phyloP scores from a whole-genome alignment of 2,329 filamentous ascomycete species.

The Cytospora piceicola region DNA sequence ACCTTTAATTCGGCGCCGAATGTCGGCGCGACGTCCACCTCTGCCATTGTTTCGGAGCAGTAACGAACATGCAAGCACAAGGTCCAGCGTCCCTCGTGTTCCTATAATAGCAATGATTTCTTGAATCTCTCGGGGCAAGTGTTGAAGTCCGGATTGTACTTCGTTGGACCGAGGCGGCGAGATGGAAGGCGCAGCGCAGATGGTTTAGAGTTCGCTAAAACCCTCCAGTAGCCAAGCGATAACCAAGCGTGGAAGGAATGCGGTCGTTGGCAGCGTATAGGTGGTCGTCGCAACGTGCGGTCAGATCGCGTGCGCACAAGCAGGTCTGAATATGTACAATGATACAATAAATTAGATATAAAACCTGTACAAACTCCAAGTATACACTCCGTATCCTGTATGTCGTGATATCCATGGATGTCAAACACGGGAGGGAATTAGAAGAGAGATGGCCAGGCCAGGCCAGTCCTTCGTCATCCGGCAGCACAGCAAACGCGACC shows the following conservation, averaged over 20 bases:
- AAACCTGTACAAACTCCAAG: not conserved
- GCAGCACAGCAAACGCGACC: not conserved
- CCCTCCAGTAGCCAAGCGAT: conserved; percentile 19
- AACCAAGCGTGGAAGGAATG: conserved; percentile 9
- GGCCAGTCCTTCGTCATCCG: not conserved
- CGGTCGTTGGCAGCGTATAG: not conserved
- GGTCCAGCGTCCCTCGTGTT: not conserved
- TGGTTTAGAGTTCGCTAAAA: not conserved
- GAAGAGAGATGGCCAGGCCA: not conserved
- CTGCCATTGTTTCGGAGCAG: conserved; percentile 64
- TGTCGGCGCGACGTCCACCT: conserved; percentile 79
- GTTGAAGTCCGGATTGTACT: conserved; percentile 13
- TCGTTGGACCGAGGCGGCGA: not conserved
- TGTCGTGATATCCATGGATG: too few species aligned
- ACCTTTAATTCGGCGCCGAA: conserved; percentile 97
- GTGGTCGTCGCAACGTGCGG: not conserved
- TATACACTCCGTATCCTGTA: not conserved
- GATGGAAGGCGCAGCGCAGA: conserved; percentile 7
- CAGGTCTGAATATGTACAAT: not conserved
- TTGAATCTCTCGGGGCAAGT: not conserved
- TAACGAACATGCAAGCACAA: conserved; percentile 28
- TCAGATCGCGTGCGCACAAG: not conserved
- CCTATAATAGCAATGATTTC: not conserved
- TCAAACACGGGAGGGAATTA: not conserved
- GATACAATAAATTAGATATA: not conserved